phyloP scores from a whole-genome alignment of 441 rosid genomes.

The Brassica balearica region DNA sequence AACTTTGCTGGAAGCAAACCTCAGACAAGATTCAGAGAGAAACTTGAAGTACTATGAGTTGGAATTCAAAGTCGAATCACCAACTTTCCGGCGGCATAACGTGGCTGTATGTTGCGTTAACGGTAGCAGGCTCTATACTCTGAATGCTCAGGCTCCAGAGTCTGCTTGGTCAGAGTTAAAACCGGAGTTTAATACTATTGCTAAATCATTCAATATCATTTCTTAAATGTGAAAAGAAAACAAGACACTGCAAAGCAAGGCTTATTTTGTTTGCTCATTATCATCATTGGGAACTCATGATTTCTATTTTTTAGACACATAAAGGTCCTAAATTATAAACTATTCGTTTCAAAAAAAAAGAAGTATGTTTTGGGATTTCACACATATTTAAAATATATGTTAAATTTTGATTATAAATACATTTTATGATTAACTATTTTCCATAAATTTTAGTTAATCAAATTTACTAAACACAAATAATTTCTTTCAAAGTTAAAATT shows the following conservation, averaged over 20 bases:
- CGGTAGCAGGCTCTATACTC: slow-evolving; percentile 65
- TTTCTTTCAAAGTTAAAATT: too few relatives aligned
- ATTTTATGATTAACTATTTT: too few relatives aligned
- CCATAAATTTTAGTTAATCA: too few relatives aligned
- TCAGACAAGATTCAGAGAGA: slow-evolving; percentile 58
- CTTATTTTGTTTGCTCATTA: slow-evolving; percentile 8
- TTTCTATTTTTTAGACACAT: too few relatives aligned
- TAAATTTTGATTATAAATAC: too few relatives aligned
- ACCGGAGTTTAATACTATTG: slow-evolving; percentile 54
- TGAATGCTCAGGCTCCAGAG: slow-evolving; percentile 86
- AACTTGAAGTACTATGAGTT: slow-evolving; percentile 65
- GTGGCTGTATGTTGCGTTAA: slow-evolving; percentile 70
- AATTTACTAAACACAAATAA: too few relatives aligned
- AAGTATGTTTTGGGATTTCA: too few relatives aligned
- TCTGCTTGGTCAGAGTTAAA: slow-evolving; percentile 64
- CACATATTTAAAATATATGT: too few relatives aligned
- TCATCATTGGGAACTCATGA: background rate
- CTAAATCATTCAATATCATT: slow-evolving; percentile 65
- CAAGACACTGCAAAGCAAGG: slow-evolving; percentile 8
- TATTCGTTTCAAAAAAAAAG: too few relatives aligned
- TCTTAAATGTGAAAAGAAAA: slow-evolving; percentile 36
- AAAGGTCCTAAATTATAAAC: too few relatives aligned
- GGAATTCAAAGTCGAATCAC: slow-evolving; percentile 79
- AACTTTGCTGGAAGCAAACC: slow-evolving; percentile 57
- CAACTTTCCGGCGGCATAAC: slow-evolving; percentile 68